Conservation (phyloP, 345 rosid genomes). For the Populus tremula region DNA sequence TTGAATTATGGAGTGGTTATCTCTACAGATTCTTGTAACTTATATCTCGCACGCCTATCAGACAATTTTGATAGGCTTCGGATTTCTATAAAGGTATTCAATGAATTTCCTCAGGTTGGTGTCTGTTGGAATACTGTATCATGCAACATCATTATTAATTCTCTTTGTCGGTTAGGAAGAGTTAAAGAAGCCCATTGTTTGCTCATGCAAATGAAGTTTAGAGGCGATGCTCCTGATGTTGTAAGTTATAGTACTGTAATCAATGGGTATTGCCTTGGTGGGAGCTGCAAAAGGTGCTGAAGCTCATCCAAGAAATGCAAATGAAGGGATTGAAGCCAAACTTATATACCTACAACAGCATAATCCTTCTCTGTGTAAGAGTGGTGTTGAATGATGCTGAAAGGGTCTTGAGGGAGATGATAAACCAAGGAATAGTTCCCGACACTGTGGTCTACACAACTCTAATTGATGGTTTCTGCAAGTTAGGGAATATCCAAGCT, state of each 20-base stretch:
- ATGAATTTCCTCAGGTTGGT: slow-evolving; percentile 57
- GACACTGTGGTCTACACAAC: slow-evolving; percentile 77
- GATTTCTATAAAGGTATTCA: slow-evolving; percentile 40
- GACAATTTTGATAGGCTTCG: slow-evolving; percentile 32
- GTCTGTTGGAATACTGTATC: slow-evolving; percentile 71
- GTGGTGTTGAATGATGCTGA: slow-evolving; percentile 55
- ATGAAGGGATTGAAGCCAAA: slow-evolving; percentile 60
- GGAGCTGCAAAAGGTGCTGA: slow-evolving; percentile 47
- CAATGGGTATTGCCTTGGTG: slow-evolving; percentile 66
- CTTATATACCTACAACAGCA: slow-evolving; percentile 66
- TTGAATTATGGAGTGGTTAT: slow-evolving; percentile 72
- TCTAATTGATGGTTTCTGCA: slow-evolving; percentile 75
- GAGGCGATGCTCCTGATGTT: slow-evolving; percentile 75
- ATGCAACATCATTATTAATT: slow-evolving; percentile 65
- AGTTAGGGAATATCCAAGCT: slow-evolving; percentile 47
- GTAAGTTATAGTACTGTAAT: slow-evolving; percentile 77
- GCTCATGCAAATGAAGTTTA: slow-evolving; percentile 63
- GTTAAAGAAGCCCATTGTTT: slow-evolving; percentile 71
- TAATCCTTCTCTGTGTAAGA: slow-evolving; percentile 57
- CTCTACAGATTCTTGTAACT: slow-evolving; percentile 80
- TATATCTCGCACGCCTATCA: slow-evolving; percentile 61
- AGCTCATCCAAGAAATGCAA: slow-evolving; percentile 70
- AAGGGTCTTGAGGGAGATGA: slow-evolving; percentile 62
- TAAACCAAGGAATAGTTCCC: slow-evolving; percentile 44
- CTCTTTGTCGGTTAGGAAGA: slow-evolving; percentile 53